phyloP scores from a whole-genome alignment of 257 asterid genomes.

The Cynanchum wilfordii region DNA sequence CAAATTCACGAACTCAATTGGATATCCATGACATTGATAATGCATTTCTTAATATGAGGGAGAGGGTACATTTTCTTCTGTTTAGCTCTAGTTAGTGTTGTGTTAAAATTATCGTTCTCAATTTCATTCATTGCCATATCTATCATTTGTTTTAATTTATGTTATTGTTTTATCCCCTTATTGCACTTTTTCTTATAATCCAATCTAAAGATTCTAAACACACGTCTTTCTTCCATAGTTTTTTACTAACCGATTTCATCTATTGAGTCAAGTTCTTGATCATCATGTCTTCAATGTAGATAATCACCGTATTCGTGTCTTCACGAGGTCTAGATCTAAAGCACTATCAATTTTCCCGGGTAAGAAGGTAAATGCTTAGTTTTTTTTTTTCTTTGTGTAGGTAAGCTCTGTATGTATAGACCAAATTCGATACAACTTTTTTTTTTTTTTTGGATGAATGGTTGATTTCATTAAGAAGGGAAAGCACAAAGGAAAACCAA shows the following conservation, averaged over 20 bases:
- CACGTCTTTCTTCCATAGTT: no score
- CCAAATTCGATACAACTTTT: no score
- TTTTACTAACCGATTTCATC: background rate
- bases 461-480: no score
- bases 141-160: background rate
- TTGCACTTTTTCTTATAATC: background rate
- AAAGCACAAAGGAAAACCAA: no score
- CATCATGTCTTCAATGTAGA: conserved; percentile 38
- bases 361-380: conserved; percentile 85
- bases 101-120: background rate
- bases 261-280: conserved; percentile 6
- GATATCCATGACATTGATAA: no score
- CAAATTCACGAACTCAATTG: background rate
- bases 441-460: no score
- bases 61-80: background rate
- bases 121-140: background rate
- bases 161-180: background rate
- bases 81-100: background rate
- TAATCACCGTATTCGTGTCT: conserved; percentile 66
- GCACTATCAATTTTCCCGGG: conserved; percentile 83
- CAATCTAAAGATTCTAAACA: no score
- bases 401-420: no score
- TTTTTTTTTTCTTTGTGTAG: conserved; percentile 6
- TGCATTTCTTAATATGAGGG: background rate
- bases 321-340: conserved; percentile 76